Conservation (phyloP, 208 protist genomes). For the Novymonas esmeraldas region DNA sequence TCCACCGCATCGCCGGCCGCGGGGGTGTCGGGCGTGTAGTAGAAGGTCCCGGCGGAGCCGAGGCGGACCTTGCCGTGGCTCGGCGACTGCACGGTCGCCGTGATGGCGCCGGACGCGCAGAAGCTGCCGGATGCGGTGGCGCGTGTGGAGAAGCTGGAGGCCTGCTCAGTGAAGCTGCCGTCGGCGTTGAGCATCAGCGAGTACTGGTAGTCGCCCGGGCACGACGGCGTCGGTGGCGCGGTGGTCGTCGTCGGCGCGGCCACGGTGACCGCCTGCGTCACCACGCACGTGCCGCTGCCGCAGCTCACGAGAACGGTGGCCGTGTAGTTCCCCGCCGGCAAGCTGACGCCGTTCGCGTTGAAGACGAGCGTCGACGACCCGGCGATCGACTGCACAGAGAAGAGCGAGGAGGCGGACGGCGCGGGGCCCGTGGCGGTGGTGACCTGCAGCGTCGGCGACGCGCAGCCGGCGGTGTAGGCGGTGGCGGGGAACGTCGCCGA, state of each 20-base stretch:
- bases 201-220: conserved; percentile 48
- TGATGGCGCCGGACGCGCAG: conserved; percentile 29
- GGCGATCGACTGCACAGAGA: conserved; percentile 20
- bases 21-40: conserved; percentile 17
- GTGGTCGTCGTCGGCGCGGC: conserved; percentile 16
- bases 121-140: conserved; percentile 19
- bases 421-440: conserved; percentile 4
- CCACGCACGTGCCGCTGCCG: conserved; percentile 34
- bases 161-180: conserved; percentile 29
- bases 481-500: conserved; percentile 6
- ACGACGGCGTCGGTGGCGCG: conserved; percentile 10
- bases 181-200: conserved; percentile 40
- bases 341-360: conserved; percentile 36
- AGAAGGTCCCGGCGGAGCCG: conserved; percentile 41
- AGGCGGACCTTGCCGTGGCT: conserved; percentile 13
- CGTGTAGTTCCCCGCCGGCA: conserved; percentile 44
- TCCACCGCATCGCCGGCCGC: conserved; percentile 35
- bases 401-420: conserved; percentile 6
- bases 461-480: conserved; percentile 17
- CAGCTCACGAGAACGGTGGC: conserved; percentile 48
- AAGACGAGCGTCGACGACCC: conserved; percentile 37
- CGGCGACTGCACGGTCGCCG: conserved; percentile 12
- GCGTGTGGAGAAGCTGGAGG: conserved; percentile 26
- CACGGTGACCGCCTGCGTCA: conserved; percentile 41
- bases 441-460: conserved; percentile 9